Percentiles rank a stretch among this genome's conserved stretches.
phyloP scores from a whole-genome alignment of 164 flowering plant species.

The Vitis labrusca region DNA sequence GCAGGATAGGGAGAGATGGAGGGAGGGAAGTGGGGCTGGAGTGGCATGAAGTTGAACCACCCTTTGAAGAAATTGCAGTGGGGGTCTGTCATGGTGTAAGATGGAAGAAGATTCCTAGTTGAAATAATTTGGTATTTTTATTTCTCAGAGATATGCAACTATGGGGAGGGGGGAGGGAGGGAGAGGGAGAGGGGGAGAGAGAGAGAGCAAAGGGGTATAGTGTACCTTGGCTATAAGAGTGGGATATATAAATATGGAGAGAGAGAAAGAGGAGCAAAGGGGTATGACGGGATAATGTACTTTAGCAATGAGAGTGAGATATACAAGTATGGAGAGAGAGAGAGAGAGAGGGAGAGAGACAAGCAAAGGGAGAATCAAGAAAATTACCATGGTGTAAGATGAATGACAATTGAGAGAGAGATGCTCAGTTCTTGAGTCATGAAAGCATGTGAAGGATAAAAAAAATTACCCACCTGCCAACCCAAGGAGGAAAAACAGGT shows the following conservation, averaged over 20 bases:
- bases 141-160: slow-evolving; percentile 8
- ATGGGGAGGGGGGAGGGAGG: background rate
- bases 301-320: background rate
- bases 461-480: slow-evolving; percentile 17
- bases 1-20: slow-evolving; percentile 1
- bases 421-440: background rate
- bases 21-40: slow-evolving; percentile 16
- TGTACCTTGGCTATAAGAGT: background rate
- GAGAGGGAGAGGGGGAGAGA: slow-evolving; percentile 7
- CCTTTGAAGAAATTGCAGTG: slow-evolving; percentile 25
- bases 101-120: background rate
- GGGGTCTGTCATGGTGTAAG: slow-evolving; percentile 31
- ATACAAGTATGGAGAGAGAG: background rate
- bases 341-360: background rate
- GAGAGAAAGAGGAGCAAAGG: background rate
- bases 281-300: background rate
- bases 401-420: background rate
- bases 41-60: slow-evolving; percentile 34
- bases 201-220: background rate
- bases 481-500: background rate
- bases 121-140: slow-evolving; percentile 6
- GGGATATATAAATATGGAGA: background rate
- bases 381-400: too few relatives aligned
- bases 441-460: slow-evolving; percentile 3
- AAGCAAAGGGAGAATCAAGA: background rate